phyloP scores from a whole-genome alignment of 106 monocot genomes.

The Acorus gramineus region DNA sequence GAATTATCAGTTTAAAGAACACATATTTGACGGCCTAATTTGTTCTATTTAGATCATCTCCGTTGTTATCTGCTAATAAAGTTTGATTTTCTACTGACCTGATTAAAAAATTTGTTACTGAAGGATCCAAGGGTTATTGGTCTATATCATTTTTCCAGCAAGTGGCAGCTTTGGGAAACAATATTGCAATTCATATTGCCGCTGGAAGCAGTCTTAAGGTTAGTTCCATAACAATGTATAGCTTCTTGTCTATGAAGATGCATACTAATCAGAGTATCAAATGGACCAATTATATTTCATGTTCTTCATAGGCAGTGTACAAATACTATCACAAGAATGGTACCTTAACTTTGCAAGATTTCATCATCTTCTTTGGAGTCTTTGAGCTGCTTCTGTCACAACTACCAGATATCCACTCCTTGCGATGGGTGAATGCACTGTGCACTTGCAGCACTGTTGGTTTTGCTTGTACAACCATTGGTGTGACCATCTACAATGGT shows the following conservation, averaged over 20 bases:
- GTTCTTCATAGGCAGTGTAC: conserved; percentile 31
- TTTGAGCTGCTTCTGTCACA: conserved; percentile 40
- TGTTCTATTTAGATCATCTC: no score
- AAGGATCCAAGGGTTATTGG: conserved; percentile 42
- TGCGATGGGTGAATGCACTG: conserved; percentile 35
- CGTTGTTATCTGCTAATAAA: no score
- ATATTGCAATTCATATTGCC: conserved; percentile 52
- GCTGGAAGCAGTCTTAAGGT: conserved; percentile 52
- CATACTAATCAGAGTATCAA: no score
- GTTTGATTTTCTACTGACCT: no score
- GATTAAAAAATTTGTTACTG: not conserved
- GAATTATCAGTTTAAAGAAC: no score
- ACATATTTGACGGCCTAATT: no score
- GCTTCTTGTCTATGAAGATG: no score
- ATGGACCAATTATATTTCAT: not conserved
- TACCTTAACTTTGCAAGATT: conserved; percentile 35
- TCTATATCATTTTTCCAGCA: conserved; percentile 41
- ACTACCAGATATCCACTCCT: conserved; percentile 44
- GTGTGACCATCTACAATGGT: conserved; percentile 41
- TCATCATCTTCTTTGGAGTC: conserved; percentile 40
- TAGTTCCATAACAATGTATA: not conserved
- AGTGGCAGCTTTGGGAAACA: conserved; percentile 40
- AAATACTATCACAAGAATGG: conserved; percentile 29
- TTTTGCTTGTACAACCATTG: conserved; percentile 41
- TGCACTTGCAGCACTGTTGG: conserved; percentile 45